Evolutionary conservation across 208 protist species (phyloP).

Genomic region (Leptomonas pyrrhocoris): DNA sequence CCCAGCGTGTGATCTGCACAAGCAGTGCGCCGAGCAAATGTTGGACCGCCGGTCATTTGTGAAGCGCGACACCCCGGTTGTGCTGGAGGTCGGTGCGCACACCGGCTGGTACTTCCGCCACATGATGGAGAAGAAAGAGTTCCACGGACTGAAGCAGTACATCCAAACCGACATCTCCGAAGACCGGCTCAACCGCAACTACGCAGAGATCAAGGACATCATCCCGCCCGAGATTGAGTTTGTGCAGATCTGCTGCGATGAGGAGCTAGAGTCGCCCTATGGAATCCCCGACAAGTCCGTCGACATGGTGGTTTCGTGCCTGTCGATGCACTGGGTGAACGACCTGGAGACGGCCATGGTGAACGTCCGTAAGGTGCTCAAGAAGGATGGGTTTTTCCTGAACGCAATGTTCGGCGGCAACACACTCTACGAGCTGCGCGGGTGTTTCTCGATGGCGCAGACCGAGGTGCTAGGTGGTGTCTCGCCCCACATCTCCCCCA

Average conservation of each 20-base stretch:
- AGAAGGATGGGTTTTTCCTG: slow-evolving; percentile 88
- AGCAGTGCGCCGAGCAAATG: slow-evolving; percentile 83
- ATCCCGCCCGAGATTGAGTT: slow-evolving; percentile 84
- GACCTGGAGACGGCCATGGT: slow-evolving; percentile 85
- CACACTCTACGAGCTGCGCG: slow-evolving; percentile 90
- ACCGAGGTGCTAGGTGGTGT: slow-evolving; percentile 87
- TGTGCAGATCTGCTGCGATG: slow-evolving; percentile 90
- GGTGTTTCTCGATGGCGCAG: slow-evolving; percentile 88
- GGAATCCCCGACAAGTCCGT: slow-evolving; percentile 84
- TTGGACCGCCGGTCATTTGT: slow-evolving; percentile 84
- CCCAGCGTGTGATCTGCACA: slow-evolving; percentile 81
- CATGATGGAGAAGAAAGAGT: slow-evolving; percentile 82
- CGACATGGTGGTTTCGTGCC: slow-evolving; percentile 87
- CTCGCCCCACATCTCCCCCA: slow-evolving; percentile 87
- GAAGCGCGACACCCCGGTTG: slow-evolving; percentile 83
- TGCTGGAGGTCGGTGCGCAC: slow-evolving; percentile 86
- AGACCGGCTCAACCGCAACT: slow-evolving; percentile 84
- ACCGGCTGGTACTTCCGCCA: slow-evolving; percentile 89
- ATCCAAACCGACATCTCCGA: slow-evolving; percentile 91
- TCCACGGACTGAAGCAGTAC: slow-evolving; percentile 89
- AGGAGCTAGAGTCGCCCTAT: slow-evolving; percentile 77
- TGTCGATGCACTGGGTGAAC: slow-evolving; percentile 93
- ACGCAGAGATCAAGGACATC: slow-evolving; percentile 81
- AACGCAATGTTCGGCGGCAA: slow-evolving; percentile 91
- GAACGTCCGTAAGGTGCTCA: slow-evolving; percentile 82